These are phyloP conservation scores for Penicillium bialowiezense DNA, from an alignment of 495 filamentous ascomycete genomes.

Conservation along the genomic window DNA sequence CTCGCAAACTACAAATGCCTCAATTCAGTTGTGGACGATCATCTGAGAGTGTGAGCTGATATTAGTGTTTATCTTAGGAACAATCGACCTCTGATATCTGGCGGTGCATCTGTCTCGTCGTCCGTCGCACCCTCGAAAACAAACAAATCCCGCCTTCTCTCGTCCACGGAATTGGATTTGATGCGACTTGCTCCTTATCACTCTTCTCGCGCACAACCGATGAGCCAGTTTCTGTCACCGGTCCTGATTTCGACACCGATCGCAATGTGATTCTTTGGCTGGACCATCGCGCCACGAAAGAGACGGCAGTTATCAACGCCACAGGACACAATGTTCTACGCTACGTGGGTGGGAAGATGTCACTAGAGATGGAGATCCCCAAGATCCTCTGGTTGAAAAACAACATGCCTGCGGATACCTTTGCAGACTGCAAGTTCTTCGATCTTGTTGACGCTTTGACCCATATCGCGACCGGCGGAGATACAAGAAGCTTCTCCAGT, in stretches of 20 bases:
- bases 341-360: slow-evolving; percentile 89
- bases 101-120: slow-evolving; percentile 73
- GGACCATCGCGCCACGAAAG: slow-evolving; percentile 76
- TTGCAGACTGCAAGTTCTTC: slow-evolving; percentile 83
- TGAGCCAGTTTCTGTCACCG: slow-evolving; percentile 75
- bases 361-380: slow-evolving; percentile 91
- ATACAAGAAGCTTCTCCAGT: slow-evolving; percentile 79
- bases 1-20: no score
- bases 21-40: no score
- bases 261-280: slow-evolving; percentile 83
- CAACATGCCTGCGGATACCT: slow-evolving; percentile 78
- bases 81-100: slow-evolving; percentile 92
- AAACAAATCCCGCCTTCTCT: slow-evolving; percentile 60
- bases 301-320: slow-evolving; percentile 78
- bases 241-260: slow-evolving; percentile 71
- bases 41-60: no score
- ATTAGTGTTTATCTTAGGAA: slow-evolving; percentile 50
- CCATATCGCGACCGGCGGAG: slow-evolving; percentile 82
- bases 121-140: slow-evolving; percentile 63
- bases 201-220: slow-evolving; percentile 78
- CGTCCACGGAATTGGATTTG: slow-evolving; percentile 80
- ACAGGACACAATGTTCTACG: slow-evolving; percentile 78
- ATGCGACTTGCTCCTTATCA: slow-evolving; percentile 86
- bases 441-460: slow-evolving; percentile 81
- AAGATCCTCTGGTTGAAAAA: slow-evolving; percentile 92